phyloP scores from a whole-genome alignment of 2,329 filamentous ascomycete species.

The Verticillium nubilum region DNA sequence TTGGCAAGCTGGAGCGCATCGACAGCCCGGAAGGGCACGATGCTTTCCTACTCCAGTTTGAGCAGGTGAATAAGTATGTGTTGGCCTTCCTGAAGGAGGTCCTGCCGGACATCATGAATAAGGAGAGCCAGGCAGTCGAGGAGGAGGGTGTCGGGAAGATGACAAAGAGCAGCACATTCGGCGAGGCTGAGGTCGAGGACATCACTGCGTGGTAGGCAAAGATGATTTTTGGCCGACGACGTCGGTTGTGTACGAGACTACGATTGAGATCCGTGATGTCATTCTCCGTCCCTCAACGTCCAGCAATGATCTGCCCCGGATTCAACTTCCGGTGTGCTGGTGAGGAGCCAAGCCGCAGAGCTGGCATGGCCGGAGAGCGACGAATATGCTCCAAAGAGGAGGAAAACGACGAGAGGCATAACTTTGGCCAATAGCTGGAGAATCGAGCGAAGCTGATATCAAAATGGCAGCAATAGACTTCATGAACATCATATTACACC shows the following conservation, averaged over 20 bases:
- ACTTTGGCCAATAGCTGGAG: too few relatives aligned
- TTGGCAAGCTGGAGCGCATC: slow-evolving; percentile 76
- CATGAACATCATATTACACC: too few relatives aligned
- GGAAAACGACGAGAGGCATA: too few relatives aligned
- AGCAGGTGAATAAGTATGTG: slow-evolving; percentile 89
- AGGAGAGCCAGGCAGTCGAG: slow-evolving; percentile 39
- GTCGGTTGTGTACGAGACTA: neutral
- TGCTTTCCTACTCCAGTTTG: slow-evolving; percentile 92
- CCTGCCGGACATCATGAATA: slow-evolving; percentile 82
- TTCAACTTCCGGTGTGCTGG: neutral
- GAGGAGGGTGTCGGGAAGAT: slow-evolving; percentile 53
- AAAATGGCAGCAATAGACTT: too few relatives aligned
- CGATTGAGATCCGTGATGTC: neutral
- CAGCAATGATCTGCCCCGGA: neutral
- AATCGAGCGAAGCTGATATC: too few relatives aligned
- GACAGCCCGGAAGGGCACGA: slow-evolving; percentile 95
- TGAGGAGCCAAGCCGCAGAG: neutral
- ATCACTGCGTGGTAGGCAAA: slow-evolving; percentile 79
- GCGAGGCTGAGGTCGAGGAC: slow-evolving; percentile 88
- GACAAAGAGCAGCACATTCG: slow-evolving; percentile 87
- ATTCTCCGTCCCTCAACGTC: neutral
- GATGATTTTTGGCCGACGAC: neutral
- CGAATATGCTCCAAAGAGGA: neutral
- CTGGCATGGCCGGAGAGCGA: neutral
- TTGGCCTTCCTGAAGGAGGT: slow-evolving; percentile 77